phyloP scores from a whole-genome alignment of 495 filamentous ascomycete species.

The Penicillium pancosmium region DNA sequence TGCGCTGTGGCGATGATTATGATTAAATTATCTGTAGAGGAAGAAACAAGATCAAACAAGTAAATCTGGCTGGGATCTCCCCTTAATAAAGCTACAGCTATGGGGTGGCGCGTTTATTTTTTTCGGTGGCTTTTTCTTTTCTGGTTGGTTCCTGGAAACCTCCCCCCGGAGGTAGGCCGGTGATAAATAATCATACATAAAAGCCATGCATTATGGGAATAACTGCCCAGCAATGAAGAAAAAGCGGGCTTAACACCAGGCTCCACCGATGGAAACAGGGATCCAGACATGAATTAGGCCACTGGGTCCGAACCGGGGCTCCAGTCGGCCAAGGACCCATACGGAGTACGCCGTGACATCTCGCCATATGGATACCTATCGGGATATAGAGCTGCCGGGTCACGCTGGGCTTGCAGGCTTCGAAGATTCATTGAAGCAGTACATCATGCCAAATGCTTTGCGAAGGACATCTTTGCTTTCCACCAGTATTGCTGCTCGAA shows the following conservation, averaged over 20 bases:
- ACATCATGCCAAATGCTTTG: neutral
- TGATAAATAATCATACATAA: neutral
- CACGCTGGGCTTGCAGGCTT: too few relatives aligned
- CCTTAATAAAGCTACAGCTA: constrained; percentile 1
- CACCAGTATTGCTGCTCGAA: neutral
- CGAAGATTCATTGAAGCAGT: too few relatives aligned
- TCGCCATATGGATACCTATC: neutral
- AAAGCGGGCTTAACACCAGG: neutral
- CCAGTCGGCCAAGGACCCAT: neutral
- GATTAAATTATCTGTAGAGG: neutral
- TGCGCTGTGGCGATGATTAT: neutral
- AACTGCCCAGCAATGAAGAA: neutral
- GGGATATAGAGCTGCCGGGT: too few relatives aligned
- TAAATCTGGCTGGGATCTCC: neutral
- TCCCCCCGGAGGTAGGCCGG: neutral
- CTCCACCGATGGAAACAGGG: neutral
- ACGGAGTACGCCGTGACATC: neutral
- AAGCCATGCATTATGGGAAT: neutral
- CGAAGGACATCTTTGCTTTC: neutral
- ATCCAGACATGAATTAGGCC: neutral
- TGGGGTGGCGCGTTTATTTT: neutral
- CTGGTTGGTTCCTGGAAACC: neutral
- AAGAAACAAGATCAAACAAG: neutral
- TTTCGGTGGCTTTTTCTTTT: constrained; percentile 1
- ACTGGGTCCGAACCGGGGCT: neutral